Evolutionary conservation across 2,329 filamentous ascomycete genomes (phyloP), one percentile per base, ranked within the genome.

Genomic region (Fusarium aywerte): DNA sequence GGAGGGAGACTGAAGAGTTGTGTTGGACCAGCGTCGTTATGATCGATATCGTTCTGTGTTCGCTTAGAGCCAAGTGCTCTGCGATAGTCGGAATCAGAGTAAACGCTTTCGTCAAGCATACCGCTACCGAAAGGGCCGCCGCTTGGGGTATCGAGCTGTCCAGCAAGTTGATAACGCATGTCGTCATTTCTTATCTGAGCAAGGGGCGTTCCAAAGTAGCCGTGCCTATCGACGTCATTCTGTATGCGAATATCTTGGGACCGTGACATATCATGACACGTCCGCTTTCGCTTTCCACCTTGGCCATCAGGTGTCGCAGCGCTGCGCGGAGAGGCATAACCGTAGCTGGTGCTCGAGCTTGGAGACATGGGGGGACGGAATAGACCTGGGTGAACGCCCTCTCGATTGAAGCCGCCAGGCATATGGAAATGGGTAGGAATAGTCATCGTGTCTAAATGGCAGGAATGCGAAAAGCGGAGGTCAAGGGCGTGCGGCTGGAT

Each of bases 51-150:
- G 8, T 78, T 75, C 36, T 76, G 76, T 2, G 73, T 62, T 35
- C 79, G 76, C 65, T 82, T 84, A 1, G 84, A 82, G 1, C 84
- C 85, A 3, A 88, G 78, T 1, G 80, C 82, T 47, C 81, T 81
- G 43, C 86, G 79, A 71, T 87, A 88, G 69, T 86, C 83, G 20
- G 84, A 76, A 62, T 88, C 86, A 15, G 85, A 87, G 70, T 85
- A 86, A 60, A 83, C 77, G 74, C 85, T 87, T 53, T 87, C 84
- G 18, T 83, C 84, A 56, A 87, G 76, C 23, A 75, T 69, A 15
- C 76, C 76, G 47, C 74, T 74, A 21, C 76, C 73, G 3, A 72
- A 70, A 10, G 65, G 64, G 6, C 70, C 75, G 35, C 75, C 75
- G n/a, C 73, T 76, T 0, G 83, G 82, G 1, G 83, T 84, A 47